These are phyloP conservation scores for Trichoderma atrobrunneum DNA, from an alignment of 2,329 filamentous ascomycete species.

Conservation along the genomic window DNA sequence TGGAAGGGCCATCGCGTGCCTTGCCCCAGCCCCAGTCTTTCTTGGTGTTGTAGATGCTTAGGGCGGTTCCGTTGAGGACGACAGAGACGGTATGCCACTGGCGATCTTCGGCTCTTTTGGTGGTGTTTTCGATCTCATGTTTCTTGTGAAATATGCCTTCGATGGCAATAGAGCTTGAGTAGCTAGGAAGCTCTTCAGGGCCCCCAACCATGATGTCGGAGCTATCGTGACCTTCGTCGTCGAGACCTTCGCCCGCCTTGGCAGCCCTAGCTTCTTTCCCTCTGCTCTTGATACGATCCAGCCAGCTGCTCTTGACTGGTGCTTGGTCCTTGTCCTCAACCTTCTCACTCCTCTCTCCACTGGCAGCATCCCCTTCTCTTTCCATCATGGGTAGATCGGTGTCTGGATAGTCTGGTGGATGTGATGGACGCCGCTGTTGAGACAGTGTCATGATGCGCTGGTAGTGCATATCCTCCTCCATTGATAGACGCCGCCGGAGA, in stretches of 20 bases:
- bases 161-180: constrained; percentile 54
- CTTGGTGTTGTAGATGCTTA: constrained; percentile 64
- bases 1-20: constrained; percentile 46
- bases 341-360: constrained; percentile 10
- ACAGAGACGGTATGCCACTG: constrained; percentile 64
- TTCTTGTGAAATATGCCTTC: constrained; percentile 61
- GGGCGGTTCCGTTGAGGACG: constrained; percentile 64
- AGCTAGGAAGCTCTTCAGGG: constrained; percentile 45
- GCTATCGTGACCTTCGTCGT: background rate
- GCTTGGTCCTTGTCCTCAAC: background rate
- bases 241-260: background rate
- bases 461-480: constrained; percentile 55
- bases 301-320: constrained; percentile 3
- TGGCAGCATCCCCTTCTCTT: constrained; percentile 28
- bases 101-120: constrained; percentile 59
- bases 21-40: constrained; percentile 52
- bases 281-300: constrained; percentile 18
- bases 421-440: constrained; percentile 40
- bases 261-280: constrained; percentile 3
- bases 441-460: constrained; percentile 49
- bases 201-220: background rate
- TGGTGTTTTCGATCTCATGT: constrained; percentile 64
- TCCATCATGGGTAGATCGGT: constrained; percentile 19
- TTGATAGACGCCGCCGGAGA: constrained; percentile 48
- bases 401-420: constrained; percentile 46